These are phyloP conservation scores for Haplosporangium gracile DNA, from an alignment of 192 early-diverging fungal species.

Conservation along the genomic window DNA sequence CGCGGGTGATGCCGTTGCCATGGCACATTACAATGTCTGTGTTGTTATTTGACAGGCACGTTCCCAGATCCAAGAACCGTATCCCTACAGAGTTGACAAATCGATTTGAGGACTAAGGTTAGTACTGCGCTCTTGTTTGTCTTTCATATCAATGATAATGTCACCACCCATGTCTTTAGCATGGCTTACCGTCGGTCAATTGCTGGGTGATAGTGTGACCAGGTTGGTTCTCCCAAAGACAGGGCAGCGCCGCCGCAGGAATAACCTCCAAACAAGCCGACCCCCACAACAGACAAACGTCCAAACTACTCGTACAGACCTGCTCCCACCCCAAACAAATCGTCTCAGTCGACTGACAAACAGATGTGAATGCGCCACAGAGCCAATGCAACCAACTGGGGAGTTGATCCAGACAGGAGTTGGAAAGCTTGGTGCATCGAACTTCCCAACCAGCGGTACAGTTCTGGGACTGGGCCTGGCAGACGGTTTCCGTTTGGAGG, in stretches of 20 bases:
- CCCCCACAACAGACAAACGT: constrained; percentile 44
- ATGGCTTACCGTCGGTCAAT: constrained; percentile 46
- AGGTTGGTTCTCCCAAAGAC: constrained; percentile 60
- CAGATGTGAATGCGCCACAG: constrained; percentile 37
- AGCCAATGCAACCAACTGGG: constrained; percentile 55
- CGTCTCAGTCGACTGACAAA: constrained; percentile 46
- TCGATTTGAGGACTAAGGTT: neutral
- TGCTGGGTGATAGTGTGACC: constrained; percentile 45
- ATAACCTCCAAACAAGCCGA: constrained; percentile 36
- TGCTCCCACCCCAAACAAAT: constrained; percentile 53
- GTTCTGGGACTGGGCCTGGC: constrained; percentile 35
- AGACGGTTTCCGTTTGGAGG: constrained; percentile 38
- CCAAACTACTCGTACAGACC: constrained; percentile 42
- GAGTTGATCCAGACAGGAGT: constrained; percentile 23
- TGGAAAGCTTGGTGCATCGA: constrained; percentile 44
- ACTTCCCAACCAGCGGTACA: constrained; percentile 36
- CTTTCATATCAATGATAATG: too few relatives aligned
- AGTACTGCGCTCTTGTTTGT: neutral
- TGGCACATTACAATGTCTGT: constrained; percentile 52
- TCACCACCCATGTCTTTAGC: neutral
- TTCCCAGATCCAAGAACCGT: constrained; percentile 56
- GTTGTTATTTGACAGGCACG: constrained; percentile 48
- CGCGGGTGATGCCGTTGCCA: constrained; percentile 28
- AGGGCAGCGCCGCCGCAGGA: constrained; percentile 42
- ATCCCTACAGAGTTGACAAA: constrained; percentile 40